Evolutionary conservation across 352 stramenopile genomes (phyloP).

Genomic region (Phytophthora ohioensis): DNA sequence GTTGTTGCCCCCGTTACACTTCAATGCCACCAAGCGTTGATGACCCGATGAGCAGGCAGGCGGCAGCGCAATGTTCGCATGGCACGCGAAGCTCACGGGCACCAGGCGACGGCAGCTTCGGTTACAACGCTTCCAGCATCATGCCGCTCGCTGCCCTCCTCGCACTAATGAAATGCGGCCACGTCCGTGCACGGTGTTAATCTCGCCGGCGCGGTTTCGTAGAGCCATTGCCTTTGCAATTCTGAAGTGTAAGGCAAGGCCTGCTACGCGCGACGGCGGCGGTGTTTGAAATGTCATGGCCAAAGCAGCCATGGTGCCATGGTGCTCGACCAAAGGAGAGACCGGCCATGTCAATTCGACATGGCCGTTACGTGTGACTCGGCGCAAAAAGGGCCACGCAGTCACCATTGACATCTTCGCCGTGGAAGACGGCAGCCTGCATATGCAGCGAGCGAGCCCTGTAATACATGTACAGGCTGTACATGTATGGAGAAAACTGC

Average conservation of each 20-base stretch:
- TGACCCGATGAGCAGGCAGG: slow-evolving; percentile 9
- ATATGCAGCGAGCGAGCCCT: not conserved
- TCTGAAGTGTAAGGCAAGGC: slow-evolving; percentile 41
- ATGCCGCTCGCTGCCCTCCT: not conserved
- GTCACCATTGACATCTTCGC: not conserved
- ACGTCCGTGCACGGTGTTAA: slow-evolving; percentile 23
- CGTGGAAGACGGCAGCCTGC: not conserved
- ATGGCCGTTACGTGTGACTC: not conserved
- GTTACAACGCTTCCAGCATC: not conserved
- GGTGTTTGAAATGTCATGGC: slow-evolving; percentile 12
- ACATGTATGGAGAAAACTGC: slow-evolving; percentile 1
- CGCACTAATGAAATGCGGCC: slow-evolving; percentile 34
- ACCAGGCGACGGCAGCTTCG: not conserved
- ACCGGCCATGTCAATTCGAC: slow-evolving; percentile 24
- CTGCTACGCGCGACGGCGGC: slow-evolving; percentile 17
- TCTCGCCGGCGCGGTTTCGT: slow-evolving; percentile 21
- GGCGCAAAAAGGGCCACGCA: slow-evolving; percentile 19
- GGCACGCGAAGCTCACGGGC: slow-evolving; percentile 2
- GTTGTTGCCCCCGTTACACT: slow-evolving; percentile 15
- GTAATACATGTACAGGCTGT: not conserved
- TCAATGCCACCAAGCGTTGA: slow-evolving; percentile 26
- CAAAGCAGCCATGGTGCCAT: slow-evolving; percentile 7
- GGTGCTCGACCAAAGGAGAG: slow-evolving; percentile 8
- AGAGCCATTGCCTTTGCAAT: slow-evolving; percentile 20
- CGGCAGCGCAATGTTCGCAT: slow-evolving; percentile 6